phyloP scores from a whole-genome alignment of 495 filamentous ascomycete genomes.

The Lineolata rhizophorae region DNA sequence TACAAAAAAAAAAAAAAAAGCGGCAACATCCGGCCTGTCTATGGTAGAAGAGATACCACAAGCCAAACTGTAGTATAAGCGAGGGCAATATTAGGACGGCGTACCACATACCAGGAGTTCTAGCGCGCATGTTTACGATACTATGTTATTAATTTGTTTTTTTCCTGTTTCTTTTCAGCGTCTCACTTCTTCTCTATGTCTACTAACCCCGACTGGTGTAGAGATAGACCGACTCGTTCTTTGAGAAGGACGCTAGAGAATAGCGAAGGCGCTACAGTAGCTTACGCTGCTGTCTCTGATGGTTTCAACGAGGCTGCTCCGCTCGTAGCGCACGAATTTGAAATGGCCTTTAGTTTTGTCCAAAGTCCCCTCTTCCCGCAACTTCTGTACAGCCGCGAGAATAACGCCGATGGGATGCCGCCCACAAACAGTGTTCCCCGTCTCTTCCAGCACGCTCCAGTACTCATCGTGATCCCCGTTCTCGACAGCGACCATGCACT shows the following conservation, averaged over 20 bases:
- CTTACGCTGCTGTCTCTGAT: slow-evolving; percentile 75
- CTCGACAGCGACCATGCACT: slow-evolving; percentile 66
- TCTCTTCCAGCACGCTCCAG: slow-evolving; percentile 40
- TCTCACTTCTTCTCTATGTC: too few species aligned
- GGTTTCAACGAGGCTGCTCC: slow-evolving; percentile 55
- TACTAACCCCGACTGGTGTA: too few species aligned
- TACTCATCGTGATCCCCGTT: slow-evolving; percentile 49
- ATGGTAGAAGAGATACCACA: too few species aligned
- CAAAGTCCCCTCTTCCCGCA: slow-evolving; percentile 11
- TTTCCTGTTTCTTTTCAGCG: too few species aligned
- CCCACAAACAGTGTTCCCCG: slow-evolving; percentile 85
- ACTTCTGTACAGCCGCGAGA: slow-evolving; percentile 61
- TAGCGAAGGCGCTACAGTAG: slow-evolving; percentile 68
- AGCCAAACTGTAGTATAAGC: too few species aligned
- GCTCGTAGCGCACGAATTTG: slow-evolving; percentile 76
- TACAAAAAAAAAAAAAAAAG: too few species aligned
- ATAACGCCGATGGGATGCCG: slow-evolving; percentile 88
- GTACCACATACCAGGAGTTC: too few species aligned
- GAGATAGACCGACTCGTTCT: too few species aligned
- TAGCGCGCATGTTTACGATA: too few species aligned
- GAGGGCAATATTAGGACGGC: too few species aligned
- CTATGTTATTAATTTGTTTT: too few species aligned
- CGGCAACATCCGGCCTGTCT: too few species aligned
- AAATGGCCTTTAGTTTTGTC: slow-evolving; percentile 39
- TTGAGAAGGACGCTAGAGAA: slow-evolving; percentile 25